Evolutionary conservation across 805 yeast genomes (phyloP).

Genomic region (Debaryomyces prosopidis): DNA sequence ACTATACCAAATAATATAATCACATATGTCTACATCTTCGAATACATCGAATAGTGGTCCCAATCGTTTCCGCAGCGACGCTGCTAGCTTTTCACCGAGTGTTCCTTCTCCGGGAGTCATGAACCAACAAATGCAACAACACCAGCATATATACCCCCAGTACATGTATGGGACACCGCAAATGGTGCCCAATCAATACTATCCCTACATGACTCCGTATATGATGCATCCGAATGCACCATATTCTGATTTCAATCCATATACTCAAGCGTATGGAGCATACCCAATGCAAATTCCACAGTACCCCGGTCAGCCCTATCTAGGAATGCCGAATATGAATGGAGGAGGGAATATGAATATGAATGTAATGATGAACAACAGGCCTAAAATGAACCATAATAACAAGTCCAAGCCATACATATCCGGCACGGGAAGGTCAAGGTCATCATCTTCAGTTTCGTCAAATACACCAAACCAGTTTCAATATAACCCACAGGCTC

Average conservation of each 20-base stretch:
- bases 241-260: slow-evolving; percentile 2
- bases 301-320: slow-evolving; percentile 3
- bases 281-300: slow-evolving; percentile 2
- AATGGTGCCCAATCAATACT: slow-evolving; percentile 13
- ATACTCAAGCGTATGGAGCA: slow-evolving; percentile 1
- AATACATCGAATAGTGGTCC: slow-evolving; percentile 30
- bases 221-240: slow-evolving; percentile 7
- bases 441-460: background rate
- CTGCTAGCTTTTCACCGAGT: slow-evolving; percentile 37
- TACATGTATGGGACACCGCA: slow-evolving; percentile 12
- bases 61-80: slow-evolving; percentile 39
- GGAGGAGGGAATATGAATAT: slow-evolving; percentile 1
- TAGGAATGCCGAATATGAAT: background rate
- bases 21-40: slow-evolving; percentile 21
- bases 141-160: slow-evolving; percentile 15
- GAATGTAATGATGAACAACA: slow-evolving; percentile 1
- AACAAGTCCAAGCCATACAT: background rate
- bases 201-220: slow-evolving; percentile 12
- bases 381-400: slow-evolving; percentile 1
- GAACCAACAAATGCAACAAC: slow-evolving; percentile 10
- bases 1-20: background rate
- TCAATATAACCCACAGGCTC: no score
- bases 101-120: slow-evolving; percentile 14
- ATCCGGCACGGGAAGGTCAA: background rate
- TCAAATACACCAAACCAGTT: background rate